A percentile compares a stretch with the other conserved stretches of the same genome.
Evolutionary conservation across 495 filamentous ascomycete species (phyloP).

Genomic region (Ramalina intermedia): DNA sequence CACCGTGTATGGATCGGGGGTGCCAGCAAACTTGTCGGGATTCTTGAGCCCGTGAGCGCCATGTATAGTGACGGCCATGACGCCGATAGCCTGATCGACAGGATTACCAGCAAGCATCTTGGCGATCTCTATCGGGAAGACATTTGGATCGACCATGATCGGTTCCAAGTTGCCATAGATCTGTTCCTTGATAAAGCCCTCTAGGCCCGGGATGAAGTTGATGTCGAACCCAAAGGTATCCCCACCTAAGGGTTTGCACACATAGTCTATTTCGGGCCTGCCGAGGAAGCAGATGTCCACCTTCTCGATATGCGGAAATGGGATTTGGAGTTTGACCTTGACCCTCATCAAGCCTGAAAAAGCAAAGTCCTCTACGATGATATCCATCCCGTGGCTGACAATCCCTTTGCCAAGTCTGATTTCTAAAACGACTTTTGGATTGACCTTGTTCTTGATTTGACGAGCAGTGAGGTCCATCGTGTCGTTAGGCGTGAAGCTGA

Average conservation of each 20-base stretch:
- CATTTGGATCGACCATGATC: conserved; percentile 96
- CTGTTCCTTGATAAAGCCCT: conserved; percentile 86
- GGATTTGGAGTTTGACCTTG: conserved; percentile 91
- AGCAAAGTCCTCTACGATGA: conserved; percentile 96
- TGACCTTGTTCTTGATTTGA: conserved; percentile 86
- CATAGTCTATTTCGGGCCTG: conserved; percentile 73
- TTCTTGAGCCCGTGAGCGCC: conserved; percentile 88
- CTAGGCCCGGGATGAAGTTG: conserved; percentile 91
- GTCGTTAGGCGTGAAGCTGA: conserved; percentile 96
- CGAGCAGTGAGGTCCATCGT: conserved; percentile 76
- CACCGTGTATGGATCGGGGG: conserved; percentile 79
- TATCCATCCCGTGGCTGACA: conserved; percentile 88
- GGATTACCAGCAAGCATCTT: conserved; percentile 96
- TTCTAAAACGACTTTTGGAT: conserved; percentile 91
- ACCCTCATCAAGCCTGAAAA: conserved; percentile 89
- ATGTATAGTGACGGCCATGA: conserved; percentile 81
- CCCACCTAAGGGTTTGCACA: conserved; percentile 92
- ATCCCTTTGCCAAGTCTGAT: conserved; percentile 87
- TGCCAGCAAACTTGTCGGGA: conserved; percentile 82
- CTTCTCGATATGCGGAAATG: conserved; percentile 87
- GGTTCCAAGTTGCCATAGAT: conserved; percentile 83
- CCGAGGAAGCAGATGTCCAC: conserved; percentile 82
- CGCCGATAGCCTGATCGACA: conserved; percentile 90
- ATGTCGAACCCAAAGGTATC: conserved; percentile 95
- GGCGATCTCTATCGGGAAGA: conserved; percentile 95